Conservation (phyloP, 805 yeast species). For the Myxozyma monticola region DNA sequence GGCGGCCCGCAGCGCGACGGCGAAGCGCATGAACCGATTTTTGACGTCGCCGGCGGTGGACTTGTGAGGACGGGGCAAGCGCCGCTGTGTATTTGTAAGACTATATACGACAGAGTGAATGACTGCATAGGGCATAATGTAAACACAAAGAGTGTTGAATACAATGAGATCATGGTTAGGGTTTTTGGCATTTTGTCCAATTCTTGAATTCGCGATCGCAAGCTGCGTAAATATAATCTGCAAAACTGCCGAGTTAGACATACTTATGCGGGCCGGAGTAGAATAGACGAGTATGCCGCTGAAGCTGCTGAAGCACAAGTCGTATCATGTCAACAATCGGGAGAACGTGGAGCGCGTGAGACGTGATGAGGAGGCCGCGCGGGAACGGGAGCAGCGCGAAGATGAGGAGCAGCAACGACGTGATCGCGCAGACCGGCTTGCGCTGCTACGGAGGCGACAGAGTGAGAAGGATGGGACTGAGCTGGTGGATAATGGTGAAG, state of each 20-base stretch:
- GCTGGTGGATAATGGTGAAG: background rate
- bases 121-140: no score
- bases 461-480: slow-evolving; percentile 6
- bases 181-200: no score
- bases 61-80: no score
- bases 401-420: slow-evolving; percentile 13
- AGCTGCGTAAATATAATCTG: no score
- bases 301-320: slow-evolving; percentile 36
- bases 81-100: no score
- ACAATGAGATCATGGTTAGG: no score
- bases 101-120: no score
- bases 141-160: no score
- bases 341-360: slow-evolving; percentile 35
- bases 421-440: slow-evolving; percentile 27
- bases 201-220: no score
- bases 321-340: slow-evolving; percentile 36
- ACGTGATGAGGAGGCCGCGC: slow-evolving; percentile 36
- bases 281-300: slow-evolving; percentile 31
- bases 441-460: slow-evolving; percentile 20
- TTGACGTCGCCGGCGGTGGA: no score
- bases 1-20: slow-evolving; percentile 7
- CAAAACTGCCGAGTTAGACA: no score
- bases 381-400: slow-evolving; percentile 18
- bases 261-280: no score
- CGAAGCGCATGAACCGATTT: slow-evolving; percentile 17